Evolutionary conservation across 805 yeast genomes (phyloP).

Genomic region (Kodamaea restingae): DNA sequence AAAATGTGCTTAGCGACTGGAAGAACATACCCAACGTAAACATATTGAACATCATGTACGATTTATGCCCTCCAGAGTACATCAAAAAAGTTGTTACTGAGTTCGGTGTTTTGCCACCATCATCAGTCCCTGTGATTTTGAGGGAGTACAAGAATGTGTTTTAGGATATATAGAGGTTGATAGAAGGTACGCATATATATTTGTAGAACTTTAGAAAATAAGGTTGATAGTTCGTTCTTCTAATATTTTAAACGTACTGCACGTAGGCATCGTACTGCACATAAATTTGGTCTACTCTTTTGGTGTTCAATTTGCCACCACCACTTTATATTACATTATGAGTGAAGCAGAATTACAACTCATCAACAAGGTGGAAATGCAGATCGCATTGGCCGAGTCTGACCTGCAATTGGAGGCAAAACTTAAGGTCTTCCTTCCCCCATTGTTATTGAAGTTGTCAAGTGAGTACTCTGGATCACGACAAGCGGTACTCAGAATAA

Average conservation of each 20-base stretch:
- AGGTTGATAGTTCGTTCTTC: too few relatives aligned
- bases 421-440: constrained; percentile 63
- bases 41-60: constrained; percentile 83
- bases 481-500: constrained; percentile 58
- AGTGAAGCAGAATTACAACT: constrained; percentile 52
- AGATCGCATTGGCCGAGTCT: constrained; percentile 70
- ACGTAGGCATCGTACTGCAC: not conserved
- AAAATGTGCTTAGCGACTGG: constrained; percentile 58
- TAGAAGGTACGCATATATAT: not conserved
- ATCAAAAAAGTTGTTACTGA: constrained; percentile 95
- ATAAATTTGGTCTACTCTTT: too few relatives aligned
- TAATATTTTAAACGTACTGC: too few relatives aligned
- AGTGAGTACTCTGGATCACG: constrained; percentile 68
- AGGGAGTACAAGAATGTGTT: constrained; percentile 71
- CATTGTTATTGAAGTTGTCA: constrained; percentile 71
- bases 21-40: constrained; percentile 58
- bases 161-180: constrained; percentile 2
- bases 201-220: too few relatives aligned
- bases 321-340: constrained; percentile 14
- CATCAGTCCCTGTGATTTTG: constrained; percentile 95
- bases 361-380: constrained; percentile 74
- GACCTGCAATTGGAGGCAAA: constrained; percentile 60
- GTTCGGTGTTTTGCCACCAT: constrained; percentile 93
- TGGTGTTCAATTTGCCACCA: constrained; percentile 10
- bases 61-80: constrained; percentile 89